phyloP scores from a whole-genome alignment of 208 protist genomes.

The Leishmania amazonensis region DNA sequence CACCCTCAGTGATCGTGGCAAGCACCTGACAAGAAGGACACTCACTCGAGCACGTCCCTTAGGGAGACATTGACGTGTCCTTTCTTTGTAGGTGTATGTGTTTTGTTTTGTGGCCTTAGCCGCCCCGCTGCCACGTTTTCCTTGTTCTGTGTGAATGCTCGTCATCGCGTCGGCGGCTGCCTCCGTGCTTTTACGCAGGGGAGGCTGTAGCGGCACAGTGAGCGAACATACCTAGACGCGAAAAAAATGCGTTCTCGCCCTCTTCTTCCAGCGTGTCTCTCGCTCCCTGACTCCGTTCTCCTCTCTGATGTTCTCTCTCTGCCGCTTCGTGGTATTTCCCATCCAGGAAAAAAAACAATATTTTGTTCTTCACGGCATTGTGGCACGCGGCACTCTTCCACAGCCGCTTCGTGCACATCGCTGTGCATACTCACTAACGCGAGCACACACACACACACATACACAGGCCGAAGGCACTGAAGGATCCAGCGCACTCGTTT shows the following conservation, averaged over 20 bases:
- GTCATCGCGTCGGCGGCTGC: background rate
- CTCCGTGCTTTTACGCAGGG: background rate
- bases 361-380: background rate
- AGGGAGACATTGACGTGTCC: background rate
- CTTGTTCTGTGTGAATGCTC: constrained; percentile 17
- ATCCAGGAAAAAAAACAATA: too few relatives aligned
- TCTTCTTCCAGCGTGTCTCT: background rate
- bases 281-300: background rate
- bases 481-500: background rate
- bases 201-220: background rate
- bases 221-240: background rate
- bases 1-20: background rate
- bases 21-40: background rate
- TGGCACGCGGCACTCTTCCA: background rate
- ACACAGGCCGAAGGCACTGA: background rate
- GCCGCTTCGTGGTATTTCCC: background rate
- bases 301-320: background rate
- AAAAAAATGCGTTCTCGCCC: background rate
- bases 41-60: background rate
- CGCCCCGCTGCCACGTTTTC: background rate
- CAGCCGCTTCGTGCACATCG: background rate
- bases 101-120: background rate
- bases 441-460: background rate
- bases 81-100: background rate
- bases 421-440: background rate